Conservation (phyloP, 768 basidiomycete genomes). For the Heimioporus sp. region DNA sequence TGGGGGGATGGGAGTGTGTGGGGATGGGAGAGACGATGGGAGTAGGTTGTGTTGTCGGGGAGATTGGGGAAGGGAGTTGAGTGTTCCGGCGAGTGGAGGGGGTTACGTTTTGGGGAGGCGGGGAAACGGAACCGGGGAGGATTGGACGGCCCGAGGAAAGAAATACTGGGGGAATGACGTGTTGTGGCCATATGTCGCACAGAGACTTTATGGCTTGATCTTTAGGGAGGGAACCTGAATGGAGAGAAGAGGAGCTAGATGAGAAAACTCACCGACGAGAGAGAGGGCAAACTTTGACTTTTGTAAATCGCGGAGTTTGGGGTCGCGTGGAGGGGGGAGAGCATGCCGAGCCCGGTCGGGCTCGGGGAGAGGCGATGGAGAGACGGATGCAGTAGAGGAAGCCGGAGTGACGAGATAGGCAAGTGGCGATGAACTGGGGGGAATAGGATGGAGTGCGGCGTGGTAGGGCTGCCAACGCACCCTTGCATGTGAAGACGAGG, state of each 20-base stretch:
- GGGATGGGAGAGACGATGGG: constrained; percentile 29
- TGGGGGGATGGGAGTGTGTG: constrained; percentile 10
- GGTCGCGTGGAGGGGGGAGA: constrained; percentile 36
- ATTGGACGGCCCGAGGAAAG: constrained; percentile 35
- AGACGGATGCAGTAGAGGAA: constrained; percentile 49
- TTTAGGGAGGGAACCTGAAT: constrained; percentile 29
- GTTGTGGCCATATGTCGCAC: constrained; percentile 77
- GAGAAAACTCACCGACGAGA: constrained; percentile 61
- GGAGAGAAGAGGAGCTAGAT: neutral
- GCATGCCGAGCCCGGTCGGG: constrained; percentile 28
- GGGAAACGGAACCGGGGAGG: neutral
- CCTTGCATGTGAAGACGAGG: constrained; percentile 58
- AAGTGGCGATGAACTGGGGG: constrained; percentile 34
- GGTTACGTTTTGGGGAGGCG: neutral
- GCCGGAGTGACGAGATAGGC: constrained; percentile 57
- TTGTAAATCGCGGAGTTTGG: constrained; percentile 44
- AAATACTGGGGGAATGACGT: constrained; percentile 67
- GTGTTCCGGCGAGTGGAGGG: constrained; percentile 27
- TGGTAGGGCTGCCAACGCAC: constrained; percentile 83
- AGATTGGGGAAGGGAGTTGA: constrained; percentile 53
- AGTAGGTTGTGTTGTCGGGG: constrained; percentile 44
- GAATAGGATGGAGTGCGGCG: constrained; percentile 40
- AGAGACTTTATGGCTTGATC: constrained; percentile 80
- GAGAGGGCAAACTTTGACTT: constrained; percentile 63
- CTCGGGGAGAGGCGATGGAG: constrained; percentile 42